Percentiles rank a stretch among this genome's conserved stretches.
Evolutionary conservation across 768 basidiomycete species (phyloP).

Genomic region (Multifurca ochricompacta): DNA sequence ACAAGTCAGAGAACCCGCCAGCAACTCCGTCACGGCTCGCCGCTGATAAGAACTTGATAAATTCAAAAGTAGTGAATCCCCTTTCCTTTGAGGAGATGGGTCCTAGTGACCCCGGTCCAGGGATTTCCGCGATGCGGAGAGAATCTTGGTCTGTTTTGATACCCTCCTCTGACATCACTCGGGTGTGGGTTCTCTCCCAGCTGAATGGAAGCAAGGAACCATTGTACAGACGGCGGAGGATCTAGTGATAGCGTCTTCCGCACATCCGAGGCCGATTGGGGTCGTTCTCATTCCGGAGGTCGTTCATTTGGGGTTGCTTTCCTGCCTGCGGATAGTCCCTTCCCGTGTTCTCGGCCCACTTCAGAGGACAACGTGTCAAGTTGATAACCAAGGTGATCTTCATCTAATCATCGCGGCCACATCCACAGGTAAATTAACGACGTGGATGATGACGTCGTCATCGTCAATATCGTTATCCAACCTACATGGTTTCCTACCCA

Average conservation of each 20-base stretch:
- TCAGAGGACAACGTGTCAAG: background rate
- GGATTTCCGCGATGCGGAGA: background rate
- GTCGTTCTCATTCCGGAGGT: too few species aligned
- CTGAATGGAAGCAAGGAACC: background rate
- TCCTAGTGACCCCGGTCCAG: background rate
- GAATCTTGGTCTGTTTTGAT: conserved; percentile 1
- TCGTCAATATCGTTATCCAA: background rate
- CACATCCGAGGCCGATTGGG: background rate
- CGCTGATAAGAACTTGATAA: conserved; percentile 3
- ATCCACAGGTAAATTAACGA: background rate
- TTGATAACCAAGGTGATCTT: background rate
- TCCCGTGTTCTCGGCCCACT: background rate
- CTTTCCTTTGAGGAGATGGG: background rate
- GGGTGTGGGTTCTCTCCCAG: background rate
- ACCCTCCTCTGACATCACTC: background rate
- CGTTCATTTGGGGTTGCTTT: too few species aligned
- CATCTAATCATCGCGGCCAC: background rate
- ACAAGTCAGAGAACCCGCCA: background rate
- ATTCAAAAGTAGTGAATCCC: conserved; percentile 3
- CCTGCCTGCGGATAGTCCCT: too few species aligned
- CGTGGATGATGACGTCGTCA: background rate
- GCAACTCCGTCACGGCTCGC: background rate
- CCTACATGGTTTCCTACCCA: background rate
- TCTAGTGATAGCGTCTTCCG: background rate
- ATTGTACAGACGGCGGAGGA: background rate